phyloP scores from a whole-genome alignment of 140 eudicot species.

The Flaveria floridana region DNA sequence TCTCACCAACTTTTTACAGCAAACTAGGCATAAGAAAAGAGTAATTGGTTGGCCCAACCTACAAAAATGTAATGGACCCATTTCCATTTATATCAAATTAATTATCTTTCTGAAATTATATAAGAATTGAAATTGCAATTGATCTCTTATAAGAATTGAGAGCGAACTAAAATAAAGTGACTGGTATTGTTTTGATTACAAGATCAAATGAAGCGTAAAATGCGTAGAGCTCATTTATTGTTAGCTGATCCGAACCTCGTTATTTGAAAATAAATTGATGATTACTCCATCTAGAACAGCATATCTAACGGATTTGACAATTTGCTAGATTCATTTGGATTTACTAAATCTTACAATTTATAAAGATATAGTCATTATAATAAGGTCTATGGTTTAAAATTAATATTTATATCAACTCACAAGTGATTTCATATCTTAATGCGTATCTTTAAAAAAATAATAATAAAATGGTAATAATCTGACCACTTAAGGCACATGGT shows the following conservation, averaged over 20 bases:
- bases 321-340: neutral
- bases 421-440: neutral
- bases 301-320: constrained; percentile 7
- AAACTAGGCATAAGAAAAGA: constrained; percentile 18
- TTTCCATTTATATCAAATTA: neutral
- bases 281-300: constrained; percentile 6
- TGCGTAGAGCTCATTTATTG: constrained; percentile 6
- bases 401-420: neutral
- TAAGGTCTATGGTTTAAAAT: too few relatives aligned
- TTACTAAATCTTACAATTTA: neutral
- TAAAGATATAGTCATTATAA: neutral
- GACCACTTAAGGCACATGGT: neutral
- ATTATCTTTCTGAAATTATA: neutral
- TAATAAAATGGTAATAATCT: neutral
- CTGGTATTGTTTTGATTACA: neutral
- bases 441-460: neutral
- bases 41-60: constrained; percentile 17
- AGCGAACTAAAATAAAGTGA: neutral
- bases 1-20: constrained; percentile 17
- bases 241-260: constrained; percentile 14
- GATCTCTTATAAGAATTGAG: neutral
- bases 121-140: neutral
- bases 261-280: neutral
- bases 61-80: constrained; percentile 10
- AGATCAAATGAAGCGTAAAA: constrained; percentile 7